Percentiles rank a stretch among this genome's conserved stretches.
Evolutionary conservation across 768 basidiomycete species (phyloP).

Genomic region (Leccinum boreale): DNA sequence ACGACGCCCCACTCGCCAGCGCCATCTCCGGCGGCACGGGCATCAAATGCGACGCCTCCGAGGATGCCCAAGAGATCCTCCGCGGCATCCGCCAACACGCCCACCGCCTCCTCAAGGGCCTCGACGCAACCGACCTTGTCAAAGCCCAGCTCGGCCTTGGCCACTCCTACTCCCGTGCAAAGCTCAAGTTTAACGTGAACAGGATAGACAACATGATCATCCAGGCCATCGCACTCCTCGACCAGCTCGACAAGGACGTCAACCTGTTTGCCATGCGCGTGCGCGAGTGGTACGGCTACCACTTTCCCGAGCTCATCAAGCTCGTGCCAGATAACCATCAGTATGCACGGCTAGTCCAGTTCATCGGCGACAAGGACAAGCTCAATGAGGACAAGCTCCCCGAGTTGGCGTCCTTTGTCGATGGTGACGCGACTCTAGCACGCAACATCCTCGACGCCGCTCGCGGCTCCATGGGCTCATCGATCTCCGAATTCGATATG

Average conservation of each 20-base stretch:
- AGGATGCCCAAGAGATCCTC: slow-evolving; percentile 78
- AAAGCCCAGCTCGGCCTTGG: slow-evolving; percentile 96
- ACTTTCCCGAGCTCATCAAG: slow-evolving; percentile 94
- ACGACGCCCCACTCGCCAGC: slow-evolving; percentile 70
- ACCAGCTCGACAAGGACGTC: slow-evolving; percentile 99
- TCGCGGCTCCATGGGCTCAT: slow-evolving; percentile 90
- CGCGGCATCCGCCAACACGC: slow-evolving; percentile 93
- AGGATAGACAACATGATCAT: slow-evolving; percentile 99
- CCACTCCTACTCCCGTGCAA: slow-evolving; percentile 95
- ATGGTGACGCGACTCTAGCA: slow-evolving; percentile 80
- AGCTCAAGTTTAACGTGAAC: slow-evolving; percentile 98
- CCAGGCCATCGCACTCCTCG: slow-evolving; percentile 95
- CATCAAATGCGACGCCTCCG: slow-evolving; percentile 78
- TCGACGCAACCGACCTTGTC: slow-evolving; percentile 82
- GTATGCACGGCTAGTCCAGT: slow-evolving; percentile 81
- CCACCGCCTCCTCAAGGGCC: slow-evolving; percentile 81
- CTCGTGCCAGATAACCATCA: slow-evolving; percentile 93
- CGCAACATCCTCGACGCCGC: slow-evolving; percentile 95
- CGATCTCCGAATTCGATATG: slow-evolving; percentile 89
- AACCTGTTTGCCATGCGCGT: slow-evolving; percentile 98
- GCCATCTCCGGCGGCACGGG: slow-evolving; percentile 71
- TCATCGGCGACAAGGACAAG: slow-evolving; percentile 87
- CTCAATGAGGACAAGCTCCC: slow-evolving; percentile 77
- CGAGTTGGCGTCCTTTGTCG: slow-evolving; percentile 75
- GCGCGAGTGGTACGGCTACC: slow-evolving; percentile 98